A percentile compares a stretch with the other conserved stretches of the same genome.
These are phyloP conservation scores for Trametes pubescens DNA, from an alignment of 1,284 basidiomycete species.

Conservation along the genomic window DNA sequence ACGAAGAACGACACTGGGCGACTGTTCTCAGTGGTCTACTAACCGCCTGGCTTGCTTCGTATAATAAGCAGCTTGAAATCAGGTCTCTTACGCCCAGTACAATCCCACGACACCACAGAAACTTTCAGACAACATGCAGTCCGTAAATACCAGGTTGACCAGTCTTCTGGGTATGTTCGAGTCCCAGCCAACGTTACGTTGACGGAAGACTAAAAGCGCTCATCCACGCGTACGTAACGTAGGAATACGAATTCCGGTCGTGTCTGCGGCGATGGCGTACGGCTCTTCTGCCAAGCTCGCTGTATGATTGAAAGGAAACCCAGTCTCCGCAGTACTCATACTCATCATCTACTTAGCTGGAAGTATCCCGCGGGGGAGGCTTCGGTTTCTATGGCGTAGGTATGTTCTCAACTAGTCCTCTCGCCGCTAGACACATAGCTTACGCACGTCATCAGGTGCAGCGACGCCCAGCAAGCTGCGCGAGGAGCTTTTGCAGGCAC, in stretches of 20 bases:
- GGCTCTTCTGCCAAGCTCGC: conserved; percentile 70
- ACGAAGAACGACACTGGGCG: not conserved
- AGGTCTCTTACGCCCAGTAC: not conserved
- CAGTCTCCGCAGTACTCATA: not conserved
- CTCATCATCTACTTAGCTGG: conserved; percentile 38
- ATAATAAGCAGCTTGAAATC: not conserved
- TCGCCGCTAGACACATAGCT: not conserved
- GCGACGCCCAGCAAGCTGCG: conserved; percentile 49
- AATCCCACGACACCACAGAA: not conserved
- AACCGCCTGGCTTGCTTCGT: not conserved
- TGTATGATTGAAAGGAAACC: conserved; percentile 35
- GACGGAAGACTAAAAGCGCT: not conserved
- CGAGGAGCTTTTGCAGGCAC: conserved; percentile 58
- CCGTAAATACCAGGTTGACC: conserved; percentile 48
- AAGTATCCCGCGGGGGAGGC: conserved; percentile 69
- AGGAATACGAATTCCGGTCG: conserved; percentile 59
- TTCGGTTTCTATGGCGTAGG: conserved; percentile 75
- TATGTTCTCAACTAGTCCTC: conserved; percentile 34
- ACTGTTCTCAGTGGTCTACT: not conserved
- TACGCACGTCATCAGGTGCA: conserved; percentile 5
- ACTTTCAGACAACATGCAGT: conserved; percentile 12
- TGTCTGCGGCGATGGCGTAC: conserved; percentile 73
- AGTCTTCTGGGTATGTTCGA: conserved; percentile 36
- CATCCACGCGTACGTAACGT: too few species aligned
- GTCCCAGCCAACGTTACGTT: too few species aligned